Base-by-base conservation (phyloP, 2,329 filamentous ascomycete species). In the Colletotrichum brevisporum region DNA sequence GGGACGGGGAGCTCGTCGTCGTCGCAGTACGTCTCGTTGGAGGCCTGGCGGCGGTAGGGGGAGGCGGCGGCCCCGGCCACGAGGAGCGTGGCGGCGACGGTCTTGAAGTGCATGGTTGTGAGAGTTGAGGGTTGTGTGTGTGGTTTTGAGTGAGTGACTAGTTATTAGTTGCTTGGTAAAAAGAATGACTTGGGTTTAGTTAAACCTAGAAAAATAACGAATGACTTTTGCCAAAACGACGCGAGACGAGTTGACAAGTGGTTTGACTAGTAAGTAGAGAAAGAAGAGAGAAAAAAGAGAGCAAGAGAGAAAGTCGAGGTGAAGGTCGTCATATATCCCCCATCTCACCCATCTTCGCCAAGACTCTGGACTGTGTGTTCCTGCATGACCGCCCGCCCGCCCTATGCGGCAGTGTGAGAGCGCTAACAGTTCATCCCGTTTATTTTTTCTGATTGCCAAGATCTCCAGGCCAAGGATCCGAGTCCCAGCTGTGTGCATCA, bases 31-130 rank as follows among this genome's bases (percentile, higher is more conserved):
- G 62, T 60, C 31, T 66, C 66, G 66, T 66, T 69, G n/a, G 55
- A 66, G 41, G 62, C 45, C 50, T 55, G 62, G 45, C 68, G 68
- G 58, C 53, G 50, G 51, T 60, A 66, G 16, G 70, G 70, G 6
- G 59, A 56, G 18, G 70, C 70, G 4, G 55, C 58, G 12, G 70
- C 70, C 55, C 70, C 67, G 24, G 67, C 70, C 55, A 70, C 70
- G 45, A 71, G 63, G 60, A 69, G 66, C 3, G 67, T 58, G 45
- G 67, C 43, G 8, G 63, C 51, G 43, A 70, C 51, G 26, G 67
- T 63, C 51, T 66, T 63, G 67, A 63, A 45, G 63, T 66, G 67
- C 70, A 71, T 71, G 31, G n/a, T 53, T 41, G 45, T 45, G 18
- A 26, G 26, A 39, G 43, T 31, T 24, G 8, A 10, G 24, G 48